phyloP scores from a whole-genome alignment of 1,284 basidiomycete genomes.

The Mycocalia duriaeana region DNA sequence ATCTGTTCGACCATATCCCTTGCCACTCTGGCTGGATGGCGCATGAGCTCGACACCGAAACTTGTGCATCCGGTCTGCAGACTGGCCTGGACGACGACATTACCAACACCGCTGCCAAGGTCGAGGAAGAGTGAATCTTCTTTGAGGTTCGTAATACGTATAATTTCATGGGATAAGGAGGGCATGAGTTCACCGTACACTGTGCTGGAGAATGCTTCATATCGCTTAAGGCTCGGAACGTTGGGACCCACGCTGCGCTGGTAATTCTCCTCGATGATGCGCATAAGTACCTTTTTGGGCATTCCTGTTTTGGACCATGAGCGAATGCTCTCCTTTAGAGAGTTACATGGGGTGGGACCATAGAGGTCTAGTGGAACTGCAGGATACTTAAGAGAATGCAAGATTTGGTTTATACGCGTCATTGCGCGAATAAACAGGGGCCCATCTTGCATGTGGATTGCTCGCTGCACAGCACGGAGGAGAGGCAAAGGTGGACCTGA shows the following conservation, averaged over 20 bases:
- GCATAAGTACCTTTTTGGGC: constrained; percentile 56
- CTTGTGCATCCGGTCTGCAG: constrained; percentile 70
- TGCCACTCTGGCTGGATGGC: constrained; percentile 61
- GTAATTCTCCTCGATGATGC: constrained; percentile 75
- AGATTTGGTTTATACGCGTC: constrained; percentile 48
- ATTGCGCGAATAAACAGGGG: constrained; percentile 64
- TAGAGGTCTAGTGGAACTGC: constrained; percentile 44
- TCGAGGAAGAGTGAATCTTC: constrained; percentile 66
- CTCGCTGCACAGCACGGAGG: constrained; percentile 57
- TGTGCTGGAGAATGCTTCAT: constrained; percentile 69
- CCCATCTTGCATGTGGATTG: constrained; percentile 59
- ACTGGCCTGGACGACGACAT: constrained; percentile 71
- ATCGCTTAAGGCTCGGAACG: constrained; percentile 56
- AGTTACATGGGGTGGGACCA: constrained; percentile 38
- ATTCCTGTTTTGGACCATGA: constrained; percentile 47
- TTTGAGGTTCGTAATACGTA: constrained; percentile 50
- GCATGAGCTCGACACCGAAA: constrained; percentile 67
- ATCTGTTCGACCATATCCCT: constrained; percentile 58
- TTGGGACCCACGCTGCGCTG: constrained; percentile 74
- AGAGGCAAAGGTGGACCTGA: constrained; percentile 35
- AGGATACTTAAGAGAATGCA: constrained; percentile 62
- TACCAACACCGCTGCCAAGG: constrained; percentile 76
- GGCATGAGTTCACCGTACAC: constrained; percentile 79
- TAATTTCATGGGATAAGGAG: constrained; percentile 60
- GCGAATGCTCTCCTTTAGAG: constrained; percentile 40